Base-by-base conservation (phyloP, 352 stramenopile genomes). In the Phytophthora ramorum region DNA sequence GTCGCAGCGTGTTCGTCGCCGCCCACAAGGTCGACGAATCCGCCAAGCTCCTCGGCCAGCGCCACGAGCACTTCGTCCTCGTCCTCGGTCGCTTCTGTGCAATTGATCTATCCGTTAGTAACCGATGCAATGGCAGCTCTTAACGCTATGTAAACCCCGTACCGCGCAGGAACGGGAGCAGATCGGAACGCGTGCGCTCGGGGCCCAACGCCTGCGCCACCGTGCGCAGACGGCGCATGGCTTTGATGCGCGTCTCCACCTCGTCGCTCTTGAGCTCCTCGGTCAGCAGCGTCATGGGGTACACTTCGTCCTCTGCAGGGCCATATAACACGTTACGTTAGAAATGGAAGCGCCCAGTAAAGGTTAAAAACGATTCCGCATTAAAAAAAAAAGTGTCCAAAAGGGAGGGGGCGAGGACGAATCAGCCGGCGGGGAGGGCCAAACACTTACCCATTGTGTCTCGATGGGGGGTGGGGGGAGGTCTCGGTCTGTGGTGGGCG, bases 41-140 rank as follows among this genome's bases (percentile, higher is more conserved):
- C 77, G 24, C 87, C 88, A 26, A 98, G 72, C 55, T 98, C 89
- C 44, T 97, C 90, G 2, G 91, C 93, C 47, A 98, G 71, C 45
- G 95, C 80, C 26, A 98, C 79, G 20, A 98, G 80, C 57, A 98
- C 85, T 71, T 98, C 95, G 63, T 98, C 95, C 64, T 98, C 93
- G 46, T 97, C 89, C 57, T 96, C 88, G n/a, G 87, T 95, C n/a
- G 80, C 83, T 66, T 94, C 76, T 90, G 73, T 9, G 22, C 22
- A 24, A 24, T 24, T 3, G 12, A 62, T 35, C 3, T 45, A 19
- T 24, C 17, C 2, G 30, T 79, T 61, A 65, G 49, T 50, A 44
- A 57, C 52, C 2, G n/a, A 2, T 19, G 13, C 24, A 45, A 57
- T 61, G 55, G 59, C 30, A 58, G 4, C 1, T 32, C 3, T 35